phyloP scores from a whole-genome alignment of 495 filamentous ascomycete genomes.

The Oleoguttula mirabilis region DNA sequence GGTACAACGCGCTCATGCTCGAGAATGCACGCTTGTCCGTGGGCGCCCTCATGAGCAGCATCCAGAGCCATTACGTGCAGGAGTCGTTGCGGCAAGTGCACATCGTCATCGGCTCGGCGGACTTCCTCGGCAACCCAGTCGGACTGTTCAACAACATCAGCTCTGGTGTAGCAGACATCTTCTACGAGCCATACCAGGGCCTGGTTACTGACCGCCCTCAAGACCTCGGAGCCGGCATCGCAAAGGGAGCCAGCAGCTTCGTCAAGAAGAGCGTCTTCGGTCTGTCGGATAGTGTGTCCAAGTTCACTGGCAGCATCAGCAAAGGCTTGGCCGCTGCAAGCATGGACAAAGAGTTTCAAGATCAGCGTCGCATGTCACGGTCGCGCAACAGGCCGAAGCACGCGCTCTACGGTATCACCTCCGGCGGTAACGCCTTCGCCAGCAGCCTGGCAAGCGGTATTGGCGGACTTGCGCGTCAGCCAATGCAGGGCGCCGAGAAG shows the following conservation, averaged over 20 bases:
- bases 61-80: conserved; percentile 89
- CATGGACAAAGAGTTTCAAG: conserved; percentile 96
- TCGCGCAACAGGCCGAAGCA: conserved; percentile 92
- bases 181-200: conserved; percentile 97
- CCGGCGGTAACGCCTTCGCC: conserved; percentile 88
- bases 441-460: conserved; percentile 86
- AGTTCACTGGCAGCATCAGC: conserved; percentile 90
- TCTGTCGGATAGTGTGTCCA: conserved; percentile 88
- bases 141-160: conserved; percentile 97
- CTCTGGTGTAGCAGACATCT: conserved; percentile 91
- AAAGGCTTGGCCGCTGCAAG: conserved; percentile 92
- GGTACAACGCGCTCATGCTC: conserved; percentile 83
- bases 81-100: conserved; percentile 92
- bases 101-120: conserved; percentile 89
- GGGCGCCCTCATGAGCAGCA: conserved; percentile 66
- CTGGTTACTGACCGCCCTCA: conserved; percentile 89
- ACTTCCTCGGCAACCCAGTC: conserved; percentile 97
- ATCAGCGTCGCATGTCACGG: conserved; percentile 83
- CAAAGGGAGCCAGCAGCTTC: conserved; percentile 91
- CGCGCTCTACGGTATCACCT: conserved; percentile 88
- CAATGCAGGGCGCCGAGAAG: conserved; percentile 89
- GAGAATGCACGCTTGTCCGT: conserved; percentile 91
- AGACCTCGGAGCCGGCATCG: conserved; percentile 86
- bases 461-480: conserved; percentile 82
- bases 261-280: conserved; percentile 98